A percentile compares a stretch with the other conserved stretches of the same genome.
Evolutionary conservation across 495 filamentous ascomycete genomes (phyloP).

Genomic region (Barbatosphaeria neglecta): DNA sequence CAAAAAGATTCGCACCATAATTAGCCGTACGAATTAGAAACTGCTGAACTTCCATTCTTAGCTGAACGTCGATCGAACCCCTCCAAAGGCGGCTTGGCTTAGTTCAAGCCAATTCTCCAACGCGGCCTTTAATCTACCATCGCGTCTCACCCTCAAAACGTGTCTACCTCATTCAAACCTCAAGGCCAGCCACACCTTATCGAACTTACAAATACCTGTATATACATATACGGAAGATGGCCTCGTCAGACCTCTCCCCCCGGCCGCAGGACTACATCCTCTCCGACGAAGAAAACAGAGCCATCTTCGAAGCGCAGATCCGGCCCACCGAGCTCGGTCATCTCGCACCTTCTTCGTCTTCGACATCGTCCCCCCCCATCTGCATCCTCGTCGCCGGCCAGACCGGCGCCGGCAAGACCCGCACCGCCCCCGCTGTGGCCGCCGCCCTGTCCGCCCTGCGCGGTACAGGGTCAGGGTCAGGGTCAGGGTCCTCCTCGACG

Average conservation of each 20-base stretch:
- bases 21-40: too few species aligned
- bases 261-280: not conserved
- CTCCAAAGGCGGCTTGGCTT: too few species aligned
- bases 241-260: not conserved
- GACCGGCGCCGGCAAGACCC: constrained; percentile 32
- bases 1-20: too few species aligned
- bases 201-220: not conserved
- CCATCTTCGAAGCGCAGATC: not conserved
- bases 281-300: not conserved
- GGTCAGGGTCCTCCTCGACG: too few species aligned
- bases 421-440: constrained; percentile 16
- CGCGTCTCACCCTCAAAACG: too few species aligned
- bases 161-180: too few species aligned
- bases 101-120: too few species aligned
- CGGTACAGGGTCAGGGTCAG: too few species aligned
- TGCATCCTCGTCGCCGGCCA: constrained; percentile 28
- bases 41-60: too few species aligned
- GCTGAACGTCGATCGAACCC: too few species aligned
- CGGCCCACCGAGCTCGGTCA: not conserved
- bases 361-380: constrained; percentile 2
- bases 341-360: not conserved
- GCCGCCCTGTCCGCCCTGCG: constrained; percentile 6
- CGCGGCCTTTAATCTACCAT: too few species aligned
- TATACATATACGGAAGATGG: not conserved
- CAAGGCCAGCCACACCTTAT: not conserved